Evolutionary conservation across 202 grass and related monocot genomes (phyloP).

Genomic region (Schoenoplectus tabernaemontani): DNA sequence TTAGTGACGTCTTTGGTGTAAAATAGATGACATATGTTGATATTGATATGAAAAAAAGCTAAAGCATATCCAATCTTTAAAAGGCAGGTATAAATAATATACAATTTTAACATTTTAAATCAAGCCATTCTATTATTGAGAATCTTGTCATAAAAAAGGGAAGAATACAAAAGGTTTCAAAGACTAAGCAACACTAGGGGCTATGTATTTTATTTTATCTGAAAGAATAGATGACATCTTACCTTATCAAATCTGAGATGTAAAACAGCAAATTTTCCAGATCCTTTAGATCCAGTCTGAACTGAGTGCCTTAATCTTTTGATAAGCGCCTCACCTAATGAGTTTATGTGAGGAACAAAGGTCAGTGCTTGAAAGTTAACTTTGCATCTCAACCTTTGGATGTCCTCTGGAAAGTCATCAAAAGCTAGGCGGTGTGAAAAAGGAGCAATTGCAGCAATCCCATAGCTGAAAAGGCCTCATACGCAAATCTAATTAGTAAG

Average conservation of each 20-base stretch:
- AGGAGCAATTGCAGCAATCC: slow-evolving; percentile 84
- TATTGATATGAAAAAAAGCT: background rate
- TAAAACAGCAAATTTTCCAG: slow-evolving; percentile 63
- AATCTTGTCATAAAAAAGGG: background rate
- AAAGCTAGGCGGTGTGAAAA: slow-evolving; percentile 87
- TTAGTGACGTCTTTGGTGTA: background rate
- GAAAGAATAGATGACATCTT: background rate
- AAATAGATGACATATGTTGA: background rate
- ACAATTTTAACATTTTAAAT: background rate
- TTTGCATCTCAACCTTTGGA: slow-evolving; percentile 72
- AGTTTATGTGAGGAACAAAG: slow-evolving; percentile 70
- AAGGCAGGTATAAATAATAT: background rate
- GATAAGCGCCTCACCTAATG: slow-evolving; percentile 52
- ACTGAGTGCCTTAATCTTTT: slow-evolving; percentile 50
- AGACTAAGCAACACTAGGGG: background rate
- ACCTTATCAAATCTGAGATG: slow-evolving; percentile 96
- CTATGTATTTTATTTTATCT: background rate
- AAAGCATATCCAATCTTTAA: background rate
- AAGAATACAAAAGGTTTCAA: background rate
- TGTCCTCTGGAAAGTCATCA: slow-evolving; percentile 57
- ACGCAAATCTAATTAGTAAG: too few species aligned
- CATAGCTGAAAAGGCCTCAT: slow-evolving; percentile 47
- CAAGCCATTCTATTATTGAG: background rate
- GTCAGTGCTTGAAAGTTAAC: slow-evolving; percentile 77
- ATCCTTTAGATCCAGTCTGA: slow-evolving; percentile 23